These are phyloP conservation scores for Debaryomyces castellii DNA, from an alignment of 805 yeast species.

Conservation along the genomic window DNA sequence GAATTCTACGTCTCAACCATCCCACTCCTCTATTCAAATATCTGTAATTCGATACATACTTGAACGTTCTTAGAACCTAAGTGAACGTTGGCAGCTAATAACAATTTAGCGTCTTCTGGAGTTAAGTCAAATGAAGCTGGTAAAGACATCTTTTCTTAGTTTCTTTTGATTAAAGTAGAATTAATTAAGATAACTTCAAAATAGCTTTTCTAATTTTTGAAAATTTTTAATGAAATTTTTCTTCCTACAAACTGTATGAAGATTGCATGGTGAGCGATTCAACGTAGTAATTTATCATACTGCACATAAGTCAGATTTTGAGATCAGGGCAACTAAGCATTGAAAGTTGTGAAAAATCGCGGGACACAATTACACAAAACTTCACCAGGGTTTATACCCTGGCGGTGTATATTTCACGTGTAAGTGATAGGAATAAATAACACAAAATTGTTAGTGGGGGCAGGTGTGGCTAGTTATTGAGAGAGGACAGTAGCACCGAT, in stretches of 20 bases:
- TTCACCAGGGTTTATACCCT: neutral
- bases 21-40: neutral
- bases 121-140: slow-evolving; percentile 90
- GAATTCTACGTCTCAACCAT: neutral
- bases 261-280: neutral
- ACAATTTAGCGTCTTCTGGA: slow-evolving; percentile 97
- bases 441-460: too few relatives aligned
- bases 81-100: slow-evolving; percentile 99
- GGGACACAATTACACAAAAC: neutral
- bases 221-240: slow-evolving; percentile 10
- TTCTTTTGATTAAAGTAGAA: slow-evolving; percentile 9
- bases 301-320: slow-evolving; percentile 5
- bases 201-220: slow-evolving; percentile 4
- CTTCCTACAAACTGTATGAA: slow-evolving; percentile 2
- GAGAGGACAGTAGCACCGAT: too few relatives aligned
- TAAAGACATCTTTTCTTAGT: slow-evolving; percentile 57
- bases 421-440: neutral
- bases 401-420: neutral
- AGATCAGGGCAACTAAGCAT: neutral
- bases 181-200: slow-evolving; percentile 5
- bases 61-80: slow-evolving; percentile 99
- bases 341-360: neutral
- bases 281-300: slow-evolving; percentile 7
- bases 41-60: slow-evolving; percentile 54
- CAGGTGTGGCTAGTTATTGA: too few relatives aligned